phyloP scores from a whole-genome alignment of 2,329 filamentous ascomycete species.

The Cyclaneusma minus region DNA sequence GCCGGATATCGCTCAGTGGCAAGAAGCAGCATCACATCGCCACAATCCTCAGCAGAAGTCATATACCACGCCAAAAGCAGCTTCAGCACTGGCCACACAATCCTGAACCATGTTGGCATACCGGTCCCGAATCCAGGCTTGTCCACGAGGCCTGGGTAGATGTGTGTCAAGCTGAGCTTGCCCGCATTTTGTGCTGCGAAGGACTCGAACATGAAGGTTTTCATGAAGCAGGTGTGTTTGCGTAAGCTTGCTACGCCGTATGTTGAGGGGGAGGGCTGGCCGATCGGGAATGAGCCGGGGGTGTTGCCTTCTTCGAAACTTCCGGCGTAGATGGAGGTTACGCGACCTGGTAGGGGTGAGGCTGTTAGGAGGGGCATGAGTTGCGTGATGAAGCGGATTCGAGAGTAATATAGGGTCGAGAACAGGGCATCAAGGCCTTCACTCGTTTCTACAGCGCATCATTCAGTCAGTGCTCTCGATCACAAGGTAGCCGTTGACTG shows the following conservation, averaged over 20 bases:
- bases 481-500: background rate
- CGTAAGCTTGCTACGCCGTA: too few species aligned
- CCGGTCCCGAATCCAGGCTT: slow-evolving; percentile 14
- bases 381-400: slow-evolving; percentile 15
- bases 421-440: slow-evolving; percentile 17
- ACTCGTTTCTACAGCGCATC: slow-evolving; percentile 12
- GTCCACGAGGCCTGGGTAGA: slow-evolving; percentile 20
- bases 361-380: slow-evolving; percentile 15
- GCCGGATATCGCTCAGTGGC: slow-evolving; percentile 10
- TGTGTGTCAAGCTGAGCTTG: slow-evolving; percentile 15
- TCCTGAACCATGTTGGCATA: slow-evolving; percentile 17
- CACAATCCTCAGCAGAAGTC: slow-evolving; percentile 14
- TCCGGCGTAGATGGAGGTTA: slow-evolving; percentile 21
- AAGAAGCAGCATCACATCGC: slow-evolving; percentile 17
- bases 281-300: too few species aligned
- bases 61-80: slow-evolving; percentile 13
- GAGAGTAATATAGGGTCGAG: slow-evolving; percentile 18
- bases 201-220: slow-evolving; percentile 18
- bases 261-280: too few species aligned
- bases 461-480: background rate
- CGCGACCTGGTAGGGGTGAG: slow-evolving; percentile 8
- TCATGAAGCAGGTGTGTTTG: slow-evolving; percentile 19
- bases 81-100: slow-evolving; percentile 13
- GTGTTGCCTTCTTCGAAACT: slow-evolving; percentile 14
- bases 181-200: slow-evolving; percentile 14